Conservation (phyloP, 2,329 filamentous ascomycete species). For the Fulvia fulva region DNA sequence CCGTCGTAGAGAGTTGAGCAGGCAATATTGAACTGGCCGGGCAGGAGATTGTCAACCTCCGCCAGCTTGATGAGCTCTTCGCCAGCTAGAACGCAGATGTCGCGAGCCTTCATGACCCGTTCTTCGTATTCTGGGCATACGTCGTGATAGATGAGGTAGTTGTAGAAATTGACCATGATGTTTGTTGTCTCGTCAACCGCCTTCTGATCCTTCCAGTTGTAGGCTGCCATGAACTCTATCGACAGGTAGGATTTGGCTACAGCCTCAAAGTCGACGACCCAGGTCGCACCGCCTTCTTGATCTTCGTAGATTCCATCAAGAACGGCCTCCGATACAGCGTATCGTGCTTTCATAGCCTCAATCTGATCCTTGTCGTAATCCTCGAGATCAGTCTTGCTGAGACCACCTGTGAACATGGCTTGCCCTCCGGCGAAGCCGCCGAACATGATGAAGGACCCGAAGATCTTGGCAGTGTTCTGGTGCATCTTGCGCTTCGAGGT, state of each 20-base stretch:
- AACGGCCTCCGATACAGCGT: constrained; percentile 47
- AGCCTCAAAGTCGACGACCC: constrained; percentile 75
- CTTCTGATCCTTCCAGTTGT: constrained; percentile 52
- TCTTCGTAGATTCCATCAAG: constrained; percentile 43
- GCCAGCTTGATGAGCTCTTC: constrained; percentile 62
- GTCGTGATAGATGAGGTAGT: constrained; percentile 78
- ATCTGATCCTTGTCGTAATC: constrained; percentile 53
- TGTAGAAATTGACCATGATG: constrained; percentile 79
- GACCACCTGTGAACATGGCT: constrained; percentile 58
- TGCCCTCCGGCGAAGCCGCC: constrained; percentile 69
- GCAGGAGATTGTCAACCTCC: constrained; percentile 53
- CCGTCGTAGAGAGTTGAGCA: constrained; percentile 66
- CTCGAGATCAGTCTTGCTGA: constrained; percentile 23
- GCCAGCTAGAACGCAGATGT: constrained; percentile 63
- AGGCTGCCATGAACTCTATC: constrained; percentile 36
- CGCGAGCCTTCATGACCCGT: constrained; percentile 63
- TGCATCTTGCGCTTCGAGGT: constrained; percentile 72
- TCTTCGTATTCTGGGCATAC: constrained; percentile 77
- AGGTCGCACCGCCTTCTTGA: constrained; percentile 45
- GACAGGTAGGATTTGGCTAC: constrained; percentile 72
- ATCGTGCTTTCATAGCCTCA: constrained; percentile 49
- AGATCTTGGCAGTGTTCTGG: constrained; percentile 57
- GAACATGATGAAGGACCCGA: constrained; percentile 75
- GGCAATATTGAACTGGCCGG: constrained; percentile 77
- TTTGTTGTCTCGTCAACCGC: constrained; percentile 58